These are phyloP conservation scores for Brassica incana DNA, from an alignment of 345 rosid genomes.

Conservation along the genomic window DNA sequence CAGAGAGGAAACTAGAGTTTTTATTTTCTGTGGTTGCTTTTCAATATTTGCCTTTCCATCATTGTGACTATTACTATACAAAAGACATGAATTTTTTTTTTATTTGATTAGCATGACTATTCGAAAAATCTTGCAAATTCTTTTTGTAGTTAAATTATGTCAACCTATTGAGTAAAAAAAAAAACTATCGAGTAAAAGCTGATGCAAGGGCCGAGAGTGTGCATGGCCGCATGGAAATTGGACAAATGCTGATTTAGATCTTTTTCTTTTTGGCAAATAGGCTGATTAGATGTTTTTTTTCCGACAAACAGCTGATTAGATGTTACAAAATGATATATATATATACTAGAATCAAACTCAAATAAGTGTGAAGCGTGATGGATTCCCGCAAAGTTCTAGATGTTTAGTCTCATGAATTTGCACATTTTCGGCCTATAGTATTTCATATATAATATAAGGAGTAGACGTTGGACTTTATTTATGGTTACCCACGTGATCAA, in stretches of 20 bases:
- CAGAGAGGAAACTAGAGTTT: too few species aligned
- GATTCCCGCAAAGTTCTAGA: not conserved
- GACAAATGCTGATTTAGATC: too few species aligned
- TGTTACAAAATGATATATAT: not conserved
- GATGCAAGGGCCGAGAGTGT: not conserved
- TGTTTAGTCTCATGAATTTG: not conserved
- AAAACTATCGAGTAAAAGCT: not conserved
- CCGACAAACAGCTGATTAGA: not conserved
- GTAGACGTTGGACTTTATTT: not conserved
- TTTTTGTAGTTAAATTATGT: too few species aligned
- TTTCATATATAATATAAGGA: not conserved
- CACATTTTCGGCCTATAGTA: not conserved
- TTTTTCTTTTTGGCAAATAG: too few species aligned
- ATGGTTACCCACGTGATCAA: slow-evolving; percentile 12
- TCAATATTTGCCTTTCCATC: too few species aligned
- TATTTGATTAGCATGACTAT: too few species aligned
- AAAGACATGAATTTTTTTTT: too few species aligned
- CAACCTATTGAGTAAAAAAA: not conserved
- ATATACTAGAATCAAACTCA: not conserved
- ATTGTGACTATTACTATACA: too few species aligned
- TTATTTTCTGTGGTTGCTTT: too few species aligned
- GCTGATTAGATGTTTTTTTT: too few species aligned
- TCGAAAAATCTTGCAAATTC: not conserved
- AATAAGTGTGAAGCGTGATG: not conserved
- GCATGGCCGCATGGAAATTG: not conserved